phyloP scores from a whole-genome alignment of 176 grass and related monocot genomes.

The Triticum aestivum region IWGSC_CS_RefSeq_v2.1 NC_057811.1:306194743-306195242 shows the following conservation, averaged over 20 bases:
- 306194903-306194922: neutral
- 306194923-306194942: neutral
- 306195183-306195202: neutral
- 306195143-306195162: neutral
- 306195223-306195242: neutral
- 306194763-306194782: neutral
- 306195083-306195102: neutral
- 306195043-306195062: neutral
- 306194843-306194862: constrained; percentile 27
- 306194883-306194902: neutral
- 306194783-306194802: neutral
- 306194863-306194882: neutral
- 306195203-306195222: neutral
- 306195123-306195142: neutral
- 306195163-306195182: neutral
- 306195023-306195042: neutral
- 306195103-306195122: neutral
- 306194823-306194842: constrained; percentile 24
- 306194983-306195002: neutral
- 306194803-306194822: neutral
- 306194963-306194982: constrained; percentile 13
- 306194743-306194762: neutral
- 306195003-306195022: neutral
- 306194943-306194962: neutral
- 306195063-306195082: neutral